Conservation (phyloP, 169 alveolate species). For the Cryptosporidium muris region DNA sequence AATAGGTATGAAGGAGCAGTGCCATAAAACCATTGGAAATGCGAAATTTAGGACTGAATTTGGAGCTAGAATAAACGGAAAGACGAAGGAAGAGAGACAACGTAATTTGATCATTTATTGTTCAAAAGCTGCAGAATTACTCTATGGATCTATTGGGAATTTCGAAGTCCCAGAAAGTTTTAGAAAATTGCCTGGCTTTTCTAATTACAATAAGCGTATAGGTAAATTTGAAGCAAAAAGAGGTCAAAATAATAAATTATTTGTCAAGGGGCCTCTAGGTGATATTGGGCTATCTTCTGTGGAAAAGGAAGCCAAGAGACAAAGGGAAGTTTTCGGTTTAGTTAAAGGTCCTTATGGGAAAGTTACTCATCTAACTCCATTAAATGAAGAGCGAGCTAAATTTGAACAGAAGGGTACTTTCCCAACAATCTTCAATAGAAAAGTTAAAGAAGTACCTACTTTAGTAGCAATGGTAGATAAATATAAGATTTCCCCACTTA, state of each 20-base stretch:
- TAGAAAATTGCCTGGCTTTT: slow-evolving; percentile 39
- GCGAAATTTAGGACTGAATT: slow-evolving; percentile 34
- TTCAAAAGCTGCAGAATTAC: slow-evolving; percentile 48
- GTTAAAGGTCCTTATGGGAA: slow-evolving; percentile 38
- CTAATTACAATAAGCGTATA: not conserved
- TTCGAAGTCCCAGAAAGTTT: slow-evolving; percentile 25
- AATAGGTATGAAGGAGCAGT: slow-evolving; percentile 48
- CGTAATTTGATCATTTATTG: slow-evolving; percentile 32
- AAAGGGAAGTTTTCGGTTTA: slow-evolving; percentile 24
- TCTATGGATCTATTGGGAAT: slow-evolving; percentile 47
- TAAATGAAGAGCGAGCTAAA: not conserved
- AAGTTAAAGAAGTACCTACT: not conserved
- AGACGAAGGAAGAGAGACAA: slow-evolving; percentile 52
- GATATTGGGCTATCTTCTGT: slow-evolving; percentile 33
- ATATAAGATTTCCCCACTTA: not conserved
- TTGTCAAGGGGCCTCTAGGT: slow-evolving; percentile 34
- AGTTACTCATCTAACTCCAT: slow-evolving; percentile 3
- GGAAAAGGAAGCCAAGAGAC: slow-evolving; percentile 40
- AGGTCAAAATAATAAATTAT: slow-evolving; percentile 23
- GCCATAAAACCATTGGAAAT: slow-evolving; percentile 21
- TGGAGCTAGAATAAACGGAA: slow-evolving; percentile 54
- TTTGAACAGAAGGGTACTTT: not conserved
- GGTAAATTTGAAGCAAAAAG: slow-evolving; percentile 39
- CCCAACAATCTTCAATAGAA: not conserved
- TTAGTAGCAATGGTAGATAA: not conserved